phyloP scores from a whole-genome alignment of 768 basidiomycete genomes.

The Suillus alpinus region DNA sequence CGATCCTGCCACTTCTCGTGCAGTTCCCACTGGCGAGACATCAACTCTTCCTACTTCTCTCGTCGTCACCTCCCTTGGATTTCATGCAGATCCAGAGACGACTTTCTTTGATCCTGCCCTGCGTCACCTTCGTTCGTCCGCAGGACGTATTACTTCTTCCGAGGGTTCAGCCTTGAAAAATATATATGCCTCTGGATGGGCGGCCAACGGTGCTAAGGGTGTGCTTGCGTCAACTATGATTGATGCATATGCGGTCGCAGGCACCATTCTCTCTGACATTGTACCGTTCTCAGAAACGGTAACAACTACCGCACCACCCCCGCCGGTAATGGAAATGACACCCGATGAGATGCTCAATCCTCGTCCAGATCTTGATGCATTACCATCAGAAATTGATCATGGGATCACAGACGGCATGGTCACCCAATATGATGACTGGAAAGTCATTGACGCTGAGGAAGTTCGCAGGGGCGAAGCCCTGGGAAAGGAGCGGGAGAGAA shows the following conservation, averaged over 20 bases:
- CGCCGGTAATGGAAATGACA: neutral
- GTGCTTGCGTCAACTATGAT: conserved; percentile 94
- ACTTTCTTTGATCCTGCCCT: conserved; percentile 59
- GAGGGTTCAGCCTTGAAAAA: conserved; percentile 43
- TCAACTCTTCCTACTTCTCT: conserved; percentile 63
- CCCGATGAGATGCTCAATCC: conserved; percentile 31
- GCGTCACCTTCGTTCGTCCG: conserved; percentile 52
- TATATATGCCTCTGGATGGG: conserved; percentile 95
- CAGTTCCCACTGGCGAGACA: conserved; percentile 54
- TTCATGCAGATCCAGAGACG: conserved; percentile 61
- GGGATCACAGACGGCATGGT: conserved; percentile 43
- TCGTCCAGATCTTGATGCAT: conserved; percentile 39
- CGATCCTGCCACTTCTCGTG: conserved; percentile 44
- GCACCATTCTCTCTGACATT: conserved; percentile 64
- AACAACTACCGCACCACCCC: conserved; percentile 8
- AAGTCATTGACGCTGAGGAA: conserved; percentile 71
- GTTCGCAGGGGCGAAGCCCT: conserved; percentile 47
- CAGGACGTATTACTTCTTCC: conserved; percentile 47
- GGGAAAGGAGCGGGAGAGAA: conserved; percentile 76
- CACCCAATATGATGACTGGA: conserved; percentile 73
- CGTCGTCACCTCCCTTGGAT: conserved; percentile 86
- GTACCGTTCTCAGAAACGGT: conserved; percentile 21
- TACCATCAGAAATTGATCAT: conserved; percentile 47
- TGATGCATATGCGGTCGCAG: conserved; percentile 80
- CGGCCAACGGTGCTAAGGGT: conserved; percentile 85